A percentile compares a stretch with the other conserved stretches of the same genome.
Evolutionary conservation across 169 alveolate genomes (phyloP).

Genomic region (Plasmodium knowlesi): DNA sequence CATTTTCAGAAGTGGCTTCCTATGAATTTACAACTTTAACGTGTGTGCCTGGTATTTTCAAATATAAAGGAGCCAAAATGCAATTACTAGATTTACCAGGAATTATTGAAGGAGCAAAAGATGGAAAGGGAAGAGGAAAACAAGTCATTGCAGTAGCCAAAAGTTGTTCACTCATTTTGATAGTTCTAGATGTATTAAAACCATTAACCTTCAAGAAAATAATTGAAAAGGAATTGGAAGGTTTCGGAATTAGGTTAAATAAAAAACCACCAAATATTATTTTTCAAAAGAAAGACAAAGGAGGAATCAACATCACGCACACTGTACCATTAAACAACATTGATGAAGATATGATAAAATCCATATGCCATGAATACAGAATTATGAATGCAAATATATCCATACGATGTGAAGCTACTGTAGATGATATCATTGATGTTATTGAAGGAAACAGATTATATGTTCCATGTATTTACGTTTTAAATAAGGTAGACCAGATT

Average conservation of each 20-base stretch:
- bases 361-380: constrained; percentile 94
- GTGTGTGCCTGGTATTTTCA: constrained; percentile 97
- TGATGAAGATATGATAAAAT: constrained; percentile 85
- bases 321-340: constrained; percentile 84
- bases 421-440: constrained; percentile 98
- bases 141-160: constrained; percentile 99
- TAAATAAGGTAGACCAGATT: constrained; percentile 94
- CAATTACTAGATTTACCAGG: constrained; percentile 98
- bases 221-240: constrained; percentile 96
- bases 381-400: constrained; percentile 94
- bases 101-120: constrained; percentile 96
- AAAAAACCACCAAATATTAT: constrained; percentile 93
- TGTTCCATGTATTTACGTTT: constrained; percentile 94
- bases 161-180: constrained; percentile 94
- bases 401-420: constrained; percentile 95
- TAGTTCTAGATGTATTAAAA: constrained; percentile 95
- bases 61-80: constrained; percentile 95
- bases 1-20: constrained; percentile 97
- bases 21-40: constrained; percentile 99
- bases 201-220: constrained; percentile 94
- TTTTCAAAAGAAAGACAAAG: constrained; percentile 83
- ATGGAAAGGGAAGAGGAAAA: constrained; percentile 98
- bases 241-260: constrained; percentile 97
- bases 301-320: constrained; percentile 86
- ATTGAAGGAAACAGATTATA: constrained; percentile 96